These are phyloP conservation scores for Penicillium italicum DNA, from an alignment of 2,329 filamentous ascomycete genomes.

Conservation along the genomic window DNA sequence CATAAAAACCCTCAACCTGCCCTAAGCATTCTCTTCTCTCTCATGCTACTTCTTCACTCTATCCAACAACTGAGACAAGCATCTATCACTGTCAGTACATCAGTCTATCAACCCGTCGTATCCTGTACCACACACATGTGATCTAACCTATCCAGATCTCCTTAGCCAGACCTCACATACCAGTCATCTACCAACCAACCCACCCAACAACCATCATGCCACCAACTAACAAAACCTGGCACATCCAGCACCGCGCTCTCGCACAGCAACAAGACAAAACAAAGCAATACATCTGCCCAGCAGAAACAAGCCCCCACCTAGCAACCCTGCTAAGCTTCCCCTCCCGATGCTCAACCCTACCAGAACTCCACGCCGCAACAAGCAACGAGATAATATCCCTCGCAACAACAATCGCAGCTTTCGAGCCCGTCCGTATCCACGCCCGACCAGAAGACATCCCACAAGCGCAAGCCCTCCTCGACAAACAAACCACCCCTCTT, in stretches of 20 bases:
- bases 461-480: slow-evolving; percentile 12
- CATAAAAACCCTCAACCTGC: not conserved
- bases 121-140: not conserved
- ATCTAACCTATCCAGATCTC: not conserved
- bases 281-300: slow-evolving; percentile 19
- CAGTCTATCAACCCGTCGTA: not conserved
- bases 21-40: not conserved
- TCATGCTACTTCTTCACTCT: not conserved
- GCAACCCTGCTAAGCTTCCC: slow-evolving; percentile 31
- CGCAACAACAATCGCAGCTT: slow-evolving; percentile 27
- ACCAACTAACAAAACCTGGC: slow-evolving; percentile 11
- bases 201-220: slow-evolving; percentile 6
- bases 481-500: not conserved
- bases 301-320: slow-evolving; percentile 24
- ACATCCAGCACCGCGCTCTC: slow-evolving; percentile 7
- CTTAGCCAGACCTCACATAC: not conserved
- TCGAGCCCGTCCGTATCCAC: slow-evolving; percentile 34
- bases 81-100: not conserved
- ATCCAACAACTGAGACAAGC: not conserved
- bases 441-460: slow-evolving; percentile 23
- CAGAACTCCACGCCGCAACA: slow-evolving; percentile 18
- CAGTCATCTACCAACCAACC: not conserved
- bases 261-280: slow-evolving; percentile 6
- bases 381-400: slow-evolving; percentile 27
- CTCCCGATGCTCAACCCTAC: slow-evolving; percentile 22